Evolutionary conservation across 2,329 filamentous ascomycete species (phyloP), one percentile per base, ranked within the genome.

Genomic region (Rugonectria rugulosa): DNA sequence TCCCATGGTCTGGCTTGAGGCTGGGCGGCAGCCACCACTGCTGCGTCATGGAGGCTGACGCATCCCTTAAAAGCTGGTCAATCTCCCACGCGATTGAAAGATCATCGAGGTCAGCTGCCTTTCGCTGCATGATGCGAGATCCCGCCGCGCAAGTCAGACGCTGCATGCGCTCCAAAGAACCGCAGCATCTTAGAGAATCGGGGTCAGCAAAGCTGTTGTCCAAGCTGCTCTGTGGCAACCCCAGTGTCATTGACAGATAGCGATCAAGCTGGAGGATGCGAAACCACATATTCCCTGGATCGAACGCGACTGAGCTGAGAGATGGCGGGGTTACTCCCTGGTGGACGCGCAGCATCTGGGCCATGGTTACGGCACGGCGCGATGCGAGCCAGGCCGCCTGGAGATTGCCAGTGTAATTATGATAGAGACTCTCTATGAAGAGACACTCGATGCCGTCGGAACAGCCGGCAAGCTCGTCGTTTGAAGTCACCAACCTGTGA

Each of bases 371-470:
- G 5, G 78, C 78, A n/a, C 80, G 73, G 1, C 82, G 76, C 44
- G 74, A 74, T 14, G 70, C 72, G 19, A 85, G 68, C 81, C 81
- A 85, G 2, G 79, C 72, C 36, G 78, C 77, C 9, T 80, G 77
- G 7, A 83, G 71, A 48, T 81, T 81, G 2, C 82, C 82, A 2
- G 71, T 73, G 56, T 83, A 83, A 17, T 74, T 72, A 45, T 83
- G 77, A 53, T 78, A 81, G 32, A 79, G 62, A 14, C 72, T 71
- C 32, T 80, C 70, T 0, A 85, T 68, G 17, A 77, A 62, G 3
- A 85, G 65, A 47, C 79, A 79, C 63, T 83, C 78, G 1, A 84
- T 60, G 1, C 80, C 81, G 62, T 84, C 81, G 5, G 78, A 62
- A 7, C 76, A 79, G 24, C 75, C 76, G 1, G 79, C 65, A 3